Conservation (phyloP, 148 eudicot species). For the Chenopodium berlandieri region DNA sequence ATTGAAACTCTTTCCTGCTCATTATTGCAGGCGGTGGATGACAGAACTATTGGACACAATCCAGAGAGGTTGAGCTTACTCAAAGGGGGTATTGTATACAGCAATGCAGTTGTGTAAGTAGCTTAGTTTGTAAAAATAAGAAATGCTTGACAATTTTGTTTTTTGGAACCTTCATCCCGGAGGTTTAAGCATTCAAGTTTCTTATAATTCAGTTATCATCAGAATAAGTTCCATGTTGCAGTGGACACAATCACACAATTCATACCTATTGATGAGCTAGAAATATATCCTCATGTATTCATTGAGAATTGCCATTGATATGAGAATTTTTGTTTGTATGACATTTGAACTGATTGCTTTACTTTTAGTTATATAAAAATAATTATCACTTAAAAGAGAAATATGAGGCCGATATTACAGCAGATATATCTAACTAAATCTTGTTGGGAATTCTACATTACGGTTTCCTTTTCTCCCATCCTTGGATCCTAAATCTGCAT, state of each 20-base stretch:
- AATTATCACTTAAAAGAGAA: not conserved
- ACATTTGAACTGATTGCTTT: not conserved
- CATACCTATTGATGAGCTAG: not conserved
- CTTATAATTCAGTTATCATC: not conserved
- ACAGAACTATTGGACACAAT: constrained; percentile 87
- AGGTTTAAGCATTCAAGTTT: not conserved
- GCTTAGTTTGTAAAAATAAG: not conserved
- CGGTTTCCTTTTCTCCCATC: not conserved
- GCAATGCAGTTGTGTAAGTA: constrained; percentile 84
- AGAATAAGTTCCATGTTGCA: not conserved
- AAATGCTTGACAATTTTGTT: constrained; percentile 4
- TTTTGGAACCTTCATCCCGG: not conserved
- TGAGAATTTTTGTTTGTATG: not conserved
- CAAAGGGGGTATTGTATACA: constrained; percentile 88
- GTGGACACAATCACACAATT: not conserved
- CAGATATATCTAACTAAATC: not conserved
- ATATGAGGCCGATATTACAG: not conserved
- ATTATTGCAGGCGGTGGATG: constrained; percentile 69
- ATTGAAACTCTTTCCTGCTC: not conserved
- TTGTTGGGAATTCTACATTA: not conserved
- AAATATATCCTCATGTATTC: not conserved
- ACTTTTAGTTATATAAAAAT: not conserved
- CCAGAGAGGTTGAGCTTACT: constrained; percentile 87
- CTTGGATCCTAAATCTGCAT: not conserved
- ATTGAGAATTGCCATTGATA: not conserved